Evolutionary conservation across 2,329 filamentous ascomycete species (phyloP), one percentile per base, ranked within the genome.

Genomic region (Alternaria sp.): DNA sequence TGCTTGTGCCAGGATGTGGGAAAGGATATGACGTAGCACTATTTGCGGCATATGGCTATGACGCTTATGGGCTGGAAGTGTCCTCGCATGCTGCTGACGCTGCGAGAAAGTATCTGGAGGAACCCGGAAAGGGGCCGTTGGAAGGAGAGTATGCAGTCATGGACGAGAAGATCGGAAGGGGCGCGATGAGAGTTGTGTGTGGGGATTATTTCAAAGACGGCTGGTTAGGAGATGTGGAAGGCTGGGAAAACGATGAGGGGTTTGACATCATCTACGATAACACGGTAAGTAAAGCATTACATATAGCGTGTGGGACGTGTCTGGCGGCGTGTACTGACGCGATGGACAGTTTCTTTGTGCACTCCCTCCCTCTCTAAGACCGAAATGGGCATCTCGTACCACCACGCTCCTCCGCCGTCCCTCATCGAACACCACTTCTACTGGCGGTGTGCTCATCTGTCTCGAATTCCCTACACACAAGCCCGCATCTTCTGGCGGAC

Each of bases 391-490:
- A 3, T 76, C 81, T 16, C 82, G 86, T 20, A 85, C 86, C 74
- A 81, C 81, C 5, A 78, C 85, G 56, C 80, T 90, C 8, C 82
- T 90, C 11, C 83, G 22, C 80, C 82, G 14, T 78, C 32, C 52
- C 20, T 14, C 43, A 2, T 3, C 38, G 2, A 43, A 32, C 18
- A 44, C 20, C 11, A 22, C 9, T 14, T 44, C 32, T 25, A 50
- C 57, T 2, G 77, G 76, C 3, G 86, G 86, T 6, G 79, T 81
- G 50, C 80, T 90, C 55, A 81, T 90, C 50, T 89, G 87, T 78
- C 85, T 97, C 63, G 92, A 97, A 75, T 96, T 91, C 75, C 93
- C 93, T 10, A 88, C 90, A 1, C 85, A 87, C 63, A 95, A 94
- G 76, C 84, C 87, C 43, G 85, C 89, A 10, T 82, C 82, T 11